Conservation (phyloP, 1,284 basidiomycete genomes). For the Fomitopsis betulina region DNA sequence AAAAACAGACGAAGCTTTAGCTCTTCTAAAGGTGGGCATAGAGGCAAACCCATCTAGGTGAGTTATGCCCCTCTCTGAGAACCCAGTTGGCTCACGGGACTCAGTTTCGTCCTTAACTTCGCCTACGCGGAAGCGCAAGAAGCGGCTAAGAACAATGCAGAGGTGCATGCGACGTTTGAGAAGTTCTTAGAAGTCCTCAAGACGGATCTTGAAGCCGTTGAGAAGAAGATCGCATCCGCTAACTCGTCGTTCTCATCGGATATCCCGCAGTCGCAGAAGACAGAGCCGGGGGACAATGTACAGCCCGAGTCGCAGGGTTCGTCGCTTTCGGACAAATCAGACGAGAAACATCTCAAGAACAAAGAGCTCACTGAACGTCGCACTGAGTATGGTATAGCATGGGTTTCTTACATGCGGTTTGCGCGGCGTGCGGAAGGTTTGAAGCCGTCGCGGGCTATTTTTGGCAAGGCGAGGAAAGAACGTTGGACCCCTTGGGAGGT, state of each 20-base stretch:
- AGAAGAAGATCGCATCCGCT: constrained; percentile 43
- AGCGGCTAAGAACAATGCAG: constrained; percentile 54
- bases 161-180: constrained; percentile 68
- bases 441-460: constrained; percentile 76
- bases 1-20: constrained; percentile 77
- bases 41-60: constrained; percentile 86
- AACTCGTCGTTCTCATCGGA: constrained; percentile 36
- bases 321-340: constrained; percentile 37
- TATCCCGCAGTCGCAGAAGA: constrained; percentile 26
- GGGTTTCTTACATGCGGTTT: constrained; percentile 92
- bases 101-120: constrained; percentile 85
- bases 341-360: constrained; percentile 42
- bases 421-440: constrained; percentile 81
- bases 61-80: not conserved
- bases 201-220: constrained; percentile 68
- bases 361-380: constrained; percentile 58
- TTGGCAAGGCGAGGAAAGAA: constrained; percentile 84
- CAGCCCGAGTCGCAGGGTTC: constrained; percentile 21
- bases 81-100: not conserved
- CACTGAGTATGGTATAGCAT: constrained; percentile 66
- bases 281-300: constrained; percentile 1
- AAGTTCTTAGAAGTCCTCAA: constrained; percentile 70
- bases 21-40: constrained; percentile 81
- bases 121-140: constrained; percentile 87
- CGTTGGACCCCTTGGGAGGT: constrained; percentile 89